Percentiles rank a stretch among this genome's conserved stretches.
Evolutionary conservation across 2,329 filamentous ascomycete species (phyloP).

Genomic region (Apiospora arundinis): DNA sequence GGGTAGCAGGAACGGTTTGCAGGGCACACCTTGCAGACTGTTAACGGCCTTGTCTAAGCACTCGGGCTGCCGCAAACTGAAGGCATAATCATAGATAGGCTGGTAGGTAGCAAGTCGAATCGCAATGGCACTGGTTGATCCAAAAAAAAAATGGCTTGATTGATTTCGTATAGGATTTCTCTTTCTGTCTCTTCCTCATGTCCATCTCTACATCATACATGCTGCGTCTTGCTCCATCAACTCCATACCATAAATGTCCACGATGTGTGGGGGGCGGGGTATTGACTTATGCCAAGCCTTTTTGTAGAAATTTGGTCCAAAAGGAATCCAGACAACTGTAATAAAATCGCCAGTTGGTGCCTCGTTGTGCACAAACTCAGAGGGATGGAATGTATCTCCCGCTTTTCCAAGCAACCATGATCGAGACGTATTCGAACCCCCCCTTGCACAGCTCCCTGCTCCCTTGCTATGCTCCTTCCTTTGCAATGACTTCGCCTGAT

Average conservation of each 20-base stretch:
- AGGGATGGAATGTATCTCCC: not conserved
- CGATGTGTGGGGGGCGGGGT: not conserved
- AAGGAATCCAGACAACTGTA: not conserved
- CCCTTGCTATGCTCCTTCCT: constrained; percentile 1
- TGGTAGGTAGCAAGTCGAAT: not conserved
- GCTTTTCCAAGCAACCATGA: constrained; percentile 17
- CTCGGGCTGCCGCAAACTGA: not conserved
- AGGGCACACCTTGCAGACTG: not conserved
- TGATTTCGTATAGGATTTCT: not conserved
- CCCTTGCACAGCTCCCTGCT: not conserved
- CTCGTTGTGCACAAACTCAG: not conserved
- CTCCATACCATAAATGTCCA: not conserved
- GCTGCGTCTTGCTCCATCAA: not conserved
- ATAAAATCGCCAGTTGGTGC: not conserved
- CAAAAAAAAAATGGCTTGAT: constrained; percentile 6
- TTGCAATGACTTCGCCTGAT: not conserved
- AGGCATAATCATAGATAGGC: not conserved
- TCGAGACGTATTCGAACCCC: not conserved
- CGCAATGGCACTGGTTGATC: not conserved
- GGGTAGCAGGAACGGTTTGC: not conserved
- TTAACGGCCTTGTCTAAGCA: not conserved
- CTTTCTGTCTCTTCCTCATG: not conserved
- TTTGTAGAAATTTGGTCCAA: constrained; percentile 12
- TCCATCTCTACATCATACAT: constrained; percentile 12
- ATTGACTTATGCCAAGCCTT: constrained; percentile 5